These are phyloP conservation scores for Plectranthus barbatus DNA, from an alignment of 257 asterid genomes.

Conservation along the genomic window DNA sequence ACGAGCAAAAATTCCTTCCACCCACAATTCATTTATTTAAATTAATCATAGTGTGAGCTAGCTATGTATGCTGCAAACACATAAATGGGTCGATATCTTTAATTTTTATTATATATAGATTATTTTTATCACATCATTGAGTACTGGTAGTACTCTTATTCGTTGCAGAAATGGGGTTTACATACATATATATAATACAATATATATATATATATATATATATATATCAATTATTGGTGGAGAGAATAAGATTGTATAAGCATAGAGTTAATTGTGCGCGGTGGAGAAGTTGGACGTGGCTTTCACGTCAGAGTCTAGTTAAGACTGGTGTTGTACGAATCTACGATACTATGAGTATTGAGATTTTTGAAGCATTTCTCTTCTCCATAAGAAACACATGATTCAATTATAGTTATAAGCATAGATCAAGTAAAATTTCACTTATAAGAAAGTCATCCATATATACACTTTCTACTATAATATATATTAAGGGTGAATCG, in stretches of 20 bases:
- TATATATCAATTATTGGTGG: neutral
- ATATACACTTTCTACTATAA: too few species aligned
- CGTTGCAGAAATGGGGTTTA: neutral
- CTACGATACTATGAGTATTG: neutral
- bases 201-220: too few species aligned
- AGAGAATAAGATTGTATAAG: neutral
- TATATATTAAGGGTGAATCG: too few species aligned
- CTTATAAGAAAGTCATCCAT: too few species aligned
- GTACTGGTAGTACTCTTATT: neutral
- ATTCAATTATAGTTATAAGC: too few species aligned
- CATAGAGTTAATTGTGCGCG: neutral
- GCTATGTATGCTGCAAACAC: too few species aligned
- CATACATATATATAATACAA: too few species aligned
- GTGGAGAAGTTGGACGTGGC: neutral
- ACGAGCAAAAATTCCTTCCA: conserved; percentile 10
- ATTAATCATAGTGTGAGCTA: conserved; percentile 7
- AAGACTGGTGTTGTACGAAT: neutral
- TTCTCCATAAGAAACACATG: too few species aligned
- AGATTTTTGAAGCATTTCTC: too few species aligned
- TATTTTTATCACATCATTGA: neutral
- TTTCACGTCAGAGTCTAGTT: neutral
- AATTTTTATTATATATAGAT: too few species aligned
- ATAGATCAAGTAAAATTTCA: too few species aligned
- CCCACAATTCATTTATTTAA: neutral
- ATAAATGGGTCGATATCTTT: too few species aligned